These are phyloP conservation scores for Aureobasidium sp. DNA, from an alignment of 2,329 filamentous ascomycete species.

Conservation along the genomic window DNA sequence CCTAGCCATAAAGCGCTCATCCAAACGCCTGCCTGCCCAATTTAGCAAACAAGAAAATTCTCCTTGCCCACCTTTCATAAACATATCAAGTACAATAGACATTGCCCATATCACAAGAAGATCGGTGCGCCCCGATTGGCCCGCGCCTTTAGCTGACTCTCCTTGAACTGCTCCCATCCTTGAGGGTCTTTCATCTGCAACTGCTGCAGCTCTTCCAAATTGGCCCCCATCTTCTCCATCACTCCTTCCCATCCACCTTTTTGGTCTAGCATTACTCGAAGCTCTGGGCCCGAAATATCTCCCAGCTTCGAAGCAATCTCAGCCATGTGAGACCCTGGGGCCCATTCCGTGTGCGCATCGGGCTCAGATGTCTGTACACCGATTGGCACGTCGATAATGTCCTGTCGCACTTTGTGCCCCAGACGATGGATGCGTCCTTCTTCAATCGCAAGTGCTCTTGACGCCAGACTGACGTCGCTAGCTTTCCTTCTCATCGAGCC, in stretches of 20 bases:
- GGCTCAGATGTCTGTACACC: slow-evolving; percentile 22
- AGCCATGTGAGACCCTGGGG: slow-evolving; percentile 20
- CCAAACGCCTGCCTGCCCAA: neutral
- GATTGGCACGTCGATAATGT: slow-evolving; percentile 46
- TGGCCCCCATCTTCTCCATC: slow-evolving; percentile 56
- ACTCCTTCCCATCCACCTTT: slow-evolving; percentile 55
- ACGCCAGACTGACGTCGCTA: slow-evolving; percentile 62
- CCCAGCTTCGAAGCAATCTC: slow-evolving; percentile 39
- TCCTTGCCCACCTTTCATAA: neutral
- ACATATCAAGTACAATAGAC: neutral
- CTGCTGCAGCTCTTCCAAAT: slow-evolving; percentile 58
- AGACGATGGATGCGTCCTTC: slow-evolving; percentile 65
- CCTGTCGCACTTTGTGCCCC: slow-evolving; percentile 58
- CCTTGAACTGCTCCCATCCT: slow-evolving; percentile 30
- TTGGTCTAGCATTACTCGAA: slow-evolving; percentile 53
- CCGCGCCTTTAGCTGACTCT: slow-evolving; percentile 30
- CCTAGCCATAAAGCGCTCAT: neutral
- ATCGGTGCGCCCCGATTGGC: slow-evolving; percentile 21
- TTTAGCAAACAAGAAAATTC: neutral
- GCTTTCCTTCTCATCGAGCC: slow-evolving; percentile 47
- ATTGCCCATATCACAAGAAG: neutral
- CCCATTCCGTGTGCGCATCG: slow-evolving; percentile 22
- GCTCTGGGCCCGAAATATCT: slow-evolving; percentile 52
- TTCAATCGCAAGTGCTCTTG: slow-evolving; percentile 57
- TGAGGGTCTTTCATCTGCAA: slow-evolving; percentile 43